A percentile compares a stretch with the other conserved stretches of the same genome.
Evolutionary conservation across 2,329 filamentous ascomycete genomes (phyloP).

Genomic region (Neofusicoccum umdonicola): DNA sequence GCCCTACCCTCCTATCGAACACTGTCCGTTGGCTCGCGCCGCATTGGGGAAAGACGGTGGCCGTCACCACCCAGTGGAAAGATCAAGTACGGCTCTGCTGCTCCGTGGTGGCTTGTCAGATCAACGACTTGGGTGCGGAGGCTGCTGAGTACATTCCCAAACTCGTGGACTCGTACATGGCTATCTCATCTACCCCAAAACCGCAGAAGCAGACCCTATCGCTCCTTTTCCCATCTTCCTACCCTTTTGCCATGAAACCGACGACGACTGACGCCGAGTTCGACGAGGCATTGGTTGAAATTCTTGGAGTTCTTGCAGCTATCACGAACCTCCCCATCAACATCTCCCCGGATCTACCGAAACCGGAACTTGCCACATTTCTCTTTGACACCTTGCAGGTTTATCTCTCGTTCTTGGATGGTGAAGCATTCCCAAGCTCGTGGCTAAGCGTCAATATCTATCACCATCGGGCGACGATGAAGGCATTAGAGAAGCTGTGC

Average conservation of each 20-base stretch:
- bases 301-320: conserved; percentile 82
- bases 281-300: conserved; percentile 84
- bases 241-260: conserved; percentile 78
- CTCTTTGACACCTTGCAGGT: conserved; percentile 78
- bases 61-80: conserved; percentile 80
- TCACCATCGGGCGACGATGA: conserved; percentile 87
- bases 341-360: conserved; percentile 71
- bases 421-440: conserved; percentile 80
- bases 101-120: conserved; percentile 84
- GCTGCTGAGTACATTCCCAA: conserved; percentile 88
- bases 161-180: conserved; percentile 83
- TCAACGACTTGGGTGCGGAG: conserved; percentile 73
- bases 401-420: conserved; percentile 83
- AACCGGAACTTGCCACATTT: conserved; percentile 71
- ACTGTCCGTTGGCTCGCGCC: conserved; percentile 89
- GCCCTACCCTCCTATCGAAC: conserved; percentile 70
- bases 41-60: conserved; percentile 78
- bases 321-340: conserved; percentile 71
- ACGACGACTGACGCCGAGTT: conserved; percentile 63
- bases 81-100: conserved; percentile 93
- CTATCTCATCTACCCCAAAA: conserved; percentile 66
- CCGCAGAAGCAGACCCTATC: conserved; percentile 64
- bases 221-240: conserved; percentile 82
- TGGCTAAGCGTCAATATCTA: conserved; percentile 95
- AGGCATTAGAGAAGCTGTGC: conserved; percentile 77